These are phyloP conservation scores for Helianthus tuberosus DNA, from an alignment of 129 eudicot genomes.

Conservation along the genomic window DNA sequence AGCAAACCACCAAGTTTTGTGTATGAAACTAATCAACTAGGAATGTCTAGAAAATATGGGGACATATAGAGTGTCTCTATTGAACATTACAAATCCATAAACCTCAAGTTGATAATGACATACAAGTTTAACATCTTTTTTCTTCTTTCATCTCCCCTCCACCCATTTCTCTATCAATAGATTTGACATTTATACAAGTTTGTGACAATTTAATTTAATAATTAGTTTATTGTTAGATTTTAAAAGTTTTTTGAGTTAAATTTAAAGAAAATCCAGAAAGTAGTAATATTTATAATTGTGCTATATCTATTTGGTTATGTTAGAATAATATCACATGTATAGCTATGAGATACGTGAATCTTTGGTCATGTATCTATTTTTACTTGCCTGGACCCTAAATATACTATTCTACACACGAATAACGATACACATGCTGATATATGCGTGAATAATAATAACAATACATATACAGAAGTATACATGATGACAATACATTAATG, in stretches of 20 bases:
- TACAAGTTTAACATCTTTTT: conserved; percentile 11
- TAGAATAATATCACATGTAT: no score
- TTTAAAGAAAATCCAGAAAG: no score
- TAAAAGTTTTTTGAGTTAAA: not conserved
- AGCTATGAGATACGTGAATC: no score
- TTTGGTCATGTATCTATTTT: no score
- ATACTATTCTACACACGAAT: no score
- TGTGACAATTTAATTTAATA: not conserved
- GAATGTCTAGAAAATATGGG: conserved; percentile 5
- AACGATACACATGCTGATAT: no score
- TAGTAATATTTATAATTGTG: no score
- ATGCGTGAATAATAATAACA: no score
- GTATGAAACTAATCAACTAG: not conserved
- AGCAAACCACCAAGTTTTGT: conserved; percentile 14
- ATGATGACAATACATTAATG: no score
- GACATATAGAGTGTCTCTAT: not conserved
- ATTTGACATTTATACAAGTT: conserved; percentile 24
- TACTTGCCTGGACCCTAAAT: no score
- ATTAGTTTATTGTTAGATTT: not conserved
- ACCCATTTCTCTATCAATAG: conserved; percentile 14
- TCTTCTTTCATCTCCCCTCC: not conserved
- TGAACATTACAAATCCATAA: conserved; percentile 9
- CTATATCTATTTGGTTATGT: no score
- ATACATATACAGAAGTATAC: no score
- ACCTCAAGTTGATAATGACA: conserved; percentile 19